Percentiles rank a stretch among this genome's conserved stretches.
Evolutionary conservation across 2,329 filamentous ascomycete genomes (phyloP).

Genomic region (Catunica adiposa): DNA sequence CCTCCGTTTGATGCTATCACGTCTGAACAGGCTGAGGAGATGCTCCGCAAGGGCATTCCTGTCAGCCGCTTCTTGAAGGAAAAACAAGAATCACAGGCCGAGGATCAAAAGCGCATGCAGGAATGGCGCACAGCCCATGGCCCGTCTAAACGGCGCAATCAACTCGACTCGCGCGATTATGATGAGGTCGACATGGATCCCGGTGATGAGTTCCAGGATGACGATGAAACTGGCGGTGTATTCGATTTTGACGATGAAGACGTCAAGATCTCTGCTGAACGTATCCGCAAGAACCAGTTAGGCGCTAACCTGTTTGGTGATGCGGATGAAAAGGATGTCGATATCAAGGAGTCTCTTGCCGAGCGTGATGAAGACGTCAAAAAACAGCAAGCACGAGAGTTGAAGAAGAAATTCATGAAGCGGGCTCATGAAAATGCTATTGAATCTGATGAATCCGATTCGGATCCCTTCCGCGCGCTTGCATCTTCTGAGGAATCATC

Average conservation of each 20-base stretch:
- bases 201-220: constrained; percentile 67
- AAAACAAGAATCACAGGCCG: constrained; percentile 39
- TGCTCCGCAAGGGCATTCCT: constrained; percentile 63
- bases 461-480: constrained; percentile 23
- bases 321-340: constrained; percentile 52
- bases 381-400: constrained; percentile 56
- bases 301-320: constrained; percentile 68
- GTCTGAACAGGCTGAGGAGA: constrained; percentile 70
- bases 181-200: constrained; percentile 47
- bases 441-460: constrained; percentile 46
- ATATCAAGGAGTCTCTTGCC: constrained; percentile 56
- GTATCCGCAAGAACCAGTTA: constrained; percentile 67
- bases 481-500: constrained; percentile 21
- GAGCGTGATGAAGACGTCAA: constrained; percentile 51
- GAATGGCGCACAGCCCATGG: constrained; percentile 22
- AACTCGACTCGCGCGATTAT: constrained; percentile 33
- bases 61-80: constrained; percentile 69
- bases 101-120: constrained; percentile 40
- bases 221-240: constrained; percentile 62
- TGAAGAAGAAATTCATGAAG: constrained; percentile 67
- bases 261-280: constrained; percentile 50
- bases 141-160: constrained; percentile 9
- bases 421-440: constrained; percentile 79
- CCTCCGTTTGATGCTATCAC: constrained; percentile 62
- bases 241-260: constrained; percentile 73